Evolutionary conservation across 2,329 filamentous ascomycete genomes (phyloP).

Genomic region (Exophiala sideris): DNA sequence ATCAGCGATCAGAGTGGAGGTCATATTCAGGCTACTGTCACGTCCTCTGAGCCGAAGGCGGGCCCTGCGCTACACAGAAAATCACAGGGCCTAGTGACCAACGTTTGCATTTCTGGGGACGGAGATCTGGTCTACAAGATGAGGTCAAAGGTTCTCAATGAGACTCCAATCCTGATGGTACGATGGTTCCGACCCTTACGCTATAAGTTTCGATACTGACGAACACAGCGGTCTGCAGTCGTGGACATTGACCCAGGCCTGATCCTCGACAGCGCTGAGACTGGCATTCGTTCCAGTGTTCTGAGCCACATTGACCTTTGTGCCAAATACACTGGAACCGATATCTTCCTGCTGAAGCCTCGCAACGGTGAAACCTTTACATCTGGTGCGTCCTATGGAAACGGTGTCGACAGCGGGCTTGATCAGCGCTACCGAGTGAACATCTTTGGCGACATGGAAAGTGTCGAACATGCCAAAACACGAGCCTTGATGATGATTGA

Average conservation of each 20-base stretch:
- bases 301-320: slow-evolving; percentile 83
- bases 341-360: slow-evolving; percentile 92
- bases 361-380: slow-evolving; percentile 77
- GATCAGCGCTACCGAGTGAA: slow-evolving; percentile 89
- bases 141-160: slow-evolving; percentile 82
- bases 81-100: slow-evolving; percentile 66
- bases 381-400: slow-evolving; percentile 62
- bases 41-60: slow-evolving; percentile 74
- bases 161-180: slow-evolving; percentile 90
- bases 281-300: slow-evolving; percentile 70
- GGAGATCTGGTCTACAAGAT: slow-evolving; percentile 86
- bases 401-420: slow-evolving; percentile 73
- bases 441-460: slow-evolving; percentile 93
- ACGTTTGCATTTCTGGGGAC: slow-evolving; percentile 85
- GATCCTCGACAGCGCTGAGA: slow-evolving; percentile 70
- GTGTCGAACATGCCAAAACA: slow-evolving; percentile 94
- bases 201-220: slow-evolving; percentile 18
- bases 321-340: slow-evolving; percentile 83
- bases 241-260: slow-evolving; percentile 91
- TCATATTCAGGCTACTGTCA: slow-evolving; percentile 78
- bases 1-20: slow-evolving; percentile 67
- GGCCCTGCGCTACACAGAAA: slow-evolving; percentile 47
- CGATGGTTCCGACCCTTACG: slow-evolving; percentile 33
- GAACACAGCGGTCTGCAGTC: slow-evolving; percentile 73
- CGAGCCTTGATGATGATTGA: slow-evolving; percentile 96